Conservation (phyloP, 495 filamentous ascomycete genomes). For the Penicillium pulvis region DNA sequence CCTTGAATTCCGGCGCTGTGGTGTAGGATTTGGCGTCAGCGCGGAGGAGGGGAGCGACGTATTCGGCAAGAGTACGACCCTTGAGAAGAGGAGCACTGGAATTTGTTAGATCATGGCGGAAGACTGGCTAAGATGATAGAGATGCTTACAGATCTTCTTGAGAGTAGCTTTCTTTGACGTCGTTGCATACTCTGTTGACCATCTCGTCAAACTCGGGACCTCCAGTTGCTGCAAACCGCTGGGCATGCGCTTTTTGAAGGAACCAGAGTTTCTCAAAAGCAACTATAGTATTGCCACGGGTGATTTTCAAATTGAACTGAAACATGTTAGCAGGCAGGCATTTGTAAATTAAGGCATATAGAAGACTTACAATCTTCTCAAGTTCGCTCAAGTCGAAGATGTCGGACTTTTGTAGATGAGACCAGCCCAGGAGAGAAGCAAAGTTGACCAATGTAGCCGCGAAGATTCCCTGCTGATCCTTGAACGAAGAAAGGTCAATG, state of each 20-base stretch:
- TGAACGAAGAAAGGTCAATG: constrained; percentile 68
- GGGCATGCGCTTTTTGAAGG: constrained; percentile 74
- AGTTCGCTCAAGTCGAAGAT: constrained; percentile 72
- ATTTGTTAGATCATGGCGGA: constrained; percentile 5
- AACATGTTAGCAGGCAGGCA: constrained; percentile 4
- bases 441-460: constrained; percentile 81
- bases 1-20: constrained; percentile 56
- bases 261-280: constrained; percentile 77
- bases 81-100: constrained; percentile 36
- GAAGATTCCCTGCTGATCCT: constrained; percentile 64
- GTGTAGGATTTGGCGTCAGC: constrained; percentile 65
- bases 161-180: constrained; percentile 35
- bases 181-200: constrained; percentile 39
- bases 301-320: constrained; percentile 81
- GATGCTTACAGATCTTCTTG: constrained; percentile 32
- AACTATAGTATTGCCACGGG: constrained; percentile 84
- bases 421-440: constrained; percentile 85
- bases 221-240: constrained; percentile 37
- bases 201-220: constrained; percentile 51
- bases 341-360: not conserved
- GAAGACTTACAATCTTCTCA: constrained; percentile 58
- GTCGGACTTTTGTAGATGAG: constrained; percentile 63
- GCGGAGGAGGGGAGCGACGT: constrained; percentile 55
- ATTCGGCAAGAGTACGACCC: constrained; percentile 32
- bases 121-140: not conserved